These are phyloP conservation scores for Colletotrichum endophyticum DNA, from an alignment of 2,329 filamentous ascomycete genomes.

Conservation along the genomic window DNA sequence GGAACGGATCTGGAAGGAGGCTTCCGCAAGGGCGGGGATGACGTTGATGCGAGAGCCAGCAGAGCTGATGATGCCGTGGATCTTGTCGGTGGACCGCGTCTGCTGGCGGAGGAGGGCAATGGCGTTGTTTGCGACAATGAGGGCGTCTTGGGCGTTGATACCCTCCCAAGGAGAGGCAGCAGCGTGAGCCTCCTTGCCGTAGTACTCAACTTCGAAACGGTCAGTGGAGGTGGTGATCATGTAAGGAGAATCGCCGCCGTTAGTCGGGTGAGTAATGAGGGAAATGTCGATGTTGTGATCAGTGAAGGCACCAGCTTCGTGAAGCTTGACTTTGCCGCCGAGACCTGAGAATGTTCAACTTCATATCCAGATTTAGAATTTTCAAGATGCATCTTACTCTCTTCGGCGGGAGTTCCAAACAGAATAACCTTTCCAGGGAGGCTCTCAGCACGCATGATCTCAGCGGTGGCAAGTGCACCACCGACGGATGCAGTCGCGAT, in stretches of 20 bases:
- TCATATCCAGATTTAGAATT: not conserved
- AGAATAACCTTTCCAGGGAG: conserved; percentile 50
- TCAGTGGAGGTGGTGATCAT: conserved; percentile 17
- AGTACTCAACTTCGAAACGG: conserved; percentile 40
- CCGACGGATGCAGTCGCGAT: conserved; percentile 53
- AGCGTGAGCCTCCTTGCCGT: conserved; percentile 50
- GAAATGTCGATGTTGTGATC: conserved; percentile 33
- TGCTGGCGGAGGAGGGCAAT: conserved; percentile 55
- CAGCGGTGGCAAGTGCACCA: conserved; percentile 50
- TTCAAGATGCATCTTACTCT: conserved; percentile 30
- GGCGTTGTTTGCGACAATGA: conserved; percentile 43
- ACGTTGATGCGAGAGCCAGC: conserved; percentile 45
- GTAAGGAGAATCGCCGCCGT: conserved; percentile 2
- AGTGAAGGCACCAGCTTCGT: conserved; percentile 44
- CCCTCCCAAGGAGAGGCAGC: conserved; percentile 54
- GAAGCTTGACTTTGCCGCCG: conserved; percentile 51
- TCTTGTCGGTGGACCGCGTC: conserved; percentile 48
- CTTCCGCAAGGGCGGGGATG: conserved; percentile 57
- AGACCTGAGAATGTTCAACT: conserved; percentile 32
- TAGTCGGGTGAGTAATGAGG: conserved; percentile 32
- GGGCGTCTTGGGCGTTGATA: conserved; percentile 54
- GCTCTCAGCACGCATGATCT: conserved; percentile 42
- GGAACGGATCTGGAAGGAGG: conserved; percentile 63
- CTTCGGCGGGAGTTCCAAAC: conserved; percentile 57
- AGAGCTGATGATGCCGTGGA: conserved; percentile 53